These are phyloP conservation scores for Aspergillus sojae DNA, from an alignment of 2,329 filamentous ascomycete species.

Conservation along the genomic window DNA sequence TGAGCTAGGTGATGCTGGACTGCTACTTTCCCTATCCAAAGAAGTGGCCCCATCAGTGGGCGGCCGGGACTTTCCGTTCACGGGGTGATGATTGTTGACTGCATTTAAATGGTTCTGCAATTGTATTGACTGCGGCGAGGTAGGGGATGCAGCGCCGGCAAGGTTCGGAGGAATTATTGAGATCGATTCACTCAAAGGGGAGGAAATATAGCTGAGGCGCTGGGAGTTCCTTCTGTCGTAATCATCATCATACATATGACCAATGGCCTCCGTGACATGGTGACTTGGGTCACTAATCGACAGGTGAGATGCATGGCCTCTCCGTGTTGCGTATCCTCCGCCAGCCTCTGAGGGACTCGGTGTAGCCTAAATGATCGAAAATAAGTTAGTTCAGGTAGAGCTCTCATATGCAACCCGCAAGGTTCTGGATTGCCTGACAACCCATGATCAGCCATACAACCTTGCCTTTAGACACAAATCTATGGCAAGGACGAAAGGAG, in stretches of 20 bases:
- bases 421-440: neutral
- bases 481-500: neutral
- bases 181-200: conserved; percentile 48
- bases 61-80: conserved; percentile 38
- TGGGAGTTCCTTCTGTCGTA: conserved; percentile 64
- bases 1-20: conserved; percentile 58
- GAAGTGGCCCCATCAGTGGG: conserved; percentile 30
- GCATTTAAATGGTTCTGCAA: conserved; percentile 38
- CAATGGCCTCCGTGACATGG: conserved; percentile 93
- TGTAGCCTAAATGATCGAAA: conserved; percentile 40
- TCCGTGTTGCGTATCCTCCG: conserved; percentile 54
- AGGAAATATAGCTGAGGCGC: conserved; percentile 73
- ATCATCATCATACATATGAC: conserved; percentile 82
- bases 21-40: conserved; percentile 44
- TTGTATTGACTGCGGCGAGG: conserved; percentile 32
- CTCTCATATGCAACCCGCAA: neutral
- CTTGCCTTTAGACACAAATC: neutral
- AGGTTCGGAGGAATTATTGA: conserved; percentile 40
- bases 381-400: conserved; percentile 14
- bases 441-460: neutral
- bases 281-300: conserved; percentile 86
- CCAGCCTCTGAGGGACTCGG: conserved; percentile 43
- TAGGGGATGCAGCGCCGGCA: conserved; percentile 29
- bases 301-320: conserved; percentile 63
- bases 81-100: conserved; percentile 27